Evolutionary conservation across 2,329 filamentous ascomycete genomes (phyloP).

Genomic region (Colletotrichum higginsianum): DNA sequence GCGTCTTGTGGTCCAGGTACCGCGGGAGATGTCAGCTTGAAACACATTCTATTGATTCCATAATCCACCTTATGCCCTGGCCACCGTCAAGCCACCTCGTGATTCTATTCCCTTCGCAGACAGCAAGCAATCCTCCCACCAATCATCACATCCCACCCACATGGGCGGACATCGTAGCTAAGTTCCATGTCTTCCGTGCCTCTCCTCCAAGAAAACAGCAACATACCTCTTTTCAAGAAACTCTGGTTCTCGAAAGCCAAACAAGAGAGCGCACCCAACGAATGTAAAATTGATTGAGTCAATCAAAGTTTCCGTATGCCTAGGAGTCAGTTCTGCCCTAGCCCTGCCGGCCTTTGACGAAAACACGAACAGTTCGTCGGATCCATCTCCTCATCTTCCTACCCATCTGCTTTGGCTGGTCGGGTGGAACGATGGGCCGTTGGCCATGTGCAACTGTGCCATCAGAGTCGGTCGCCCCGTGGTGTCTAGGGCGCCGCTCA

Average conservation of each 20-base stretch:
- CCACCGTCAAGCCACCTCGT: conserved; percentile 14
- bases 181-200: neutral
- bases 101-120: neutral
- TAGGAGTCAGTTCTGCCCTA: neutral
- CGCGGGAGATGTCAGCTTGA: neutral
- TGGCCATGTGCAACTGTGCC: neutral
- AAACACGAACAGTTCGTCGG: conserved; percentile 20
- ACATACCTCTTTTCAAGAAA: conserved; percentile 28
- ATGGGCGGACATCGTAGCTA: neutral
- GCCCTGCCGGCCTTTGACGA: conserved; percentile 12
- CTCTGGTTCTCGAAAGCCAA: conserved; percentile 31
- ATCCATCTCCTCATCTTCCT: conserved; percentile 30
- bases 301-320: neutral
- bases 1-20: neutral
- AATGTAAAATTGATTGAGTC: neutral
- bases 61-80: neutral
- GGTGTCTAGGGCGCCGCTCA: neutral
- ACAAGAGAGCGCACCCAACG: conserved; percentile 32
- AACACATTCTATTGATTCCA: conserved; percentile 13
- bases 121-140: neutral
- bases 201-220: neutral
- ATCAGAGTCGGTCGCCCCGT: conserved; percentile 1
- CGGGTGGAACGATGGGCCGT: neutral
- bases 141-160: conserved; percentile 9
- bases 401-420: conserved; percentile 13